These are phyloP conservation scores for Breviolum minutum DNA, from an alignment of 73 alveolate genomes.

Conservation along the genomic window DNA sequence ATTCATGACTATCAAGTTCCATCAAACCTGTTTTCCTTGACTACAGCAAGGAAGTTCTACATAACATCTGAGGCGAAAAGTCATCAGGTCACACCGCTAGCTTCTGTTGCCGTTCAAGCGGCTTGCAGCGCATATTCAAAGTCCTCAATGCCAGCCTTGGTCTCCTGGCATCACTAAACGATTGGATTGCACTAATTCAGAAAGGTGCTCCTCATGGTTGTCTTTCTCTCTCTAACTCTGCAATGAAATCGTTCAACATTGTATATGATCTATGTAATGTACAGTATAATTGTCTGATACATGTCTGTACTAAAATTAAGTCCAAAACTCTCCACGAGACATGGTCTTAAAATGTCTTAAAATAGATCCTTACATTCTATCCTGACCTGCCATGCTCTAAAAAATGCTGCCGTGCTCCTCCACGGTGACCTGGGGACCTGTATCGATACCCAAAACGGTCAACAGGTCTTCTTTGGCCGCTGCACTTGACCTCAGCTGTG, in stretches of 20 bases:
- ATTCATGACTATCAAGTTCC: not conserved
- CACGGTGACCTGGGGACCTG: slow-evolving; percentile 51
- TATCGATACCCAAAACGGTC: slow-evolving; percentile 33
- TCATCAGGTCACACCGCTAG: no score
- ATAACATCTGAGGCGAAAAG: no score
- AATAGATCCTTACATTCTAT: no score
- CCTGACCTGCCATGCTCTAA: no score
- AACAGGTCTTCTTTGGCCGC: slow-evolving; percentile 25
- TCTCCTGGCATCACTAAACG: slow-evolving; percentile 12
- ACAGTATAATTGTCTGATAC: not conserved
- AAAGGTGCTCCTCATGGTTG: not conserved
- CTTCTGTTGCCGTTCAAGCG: not conserved
- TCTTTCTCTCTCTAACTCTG: not conserved
- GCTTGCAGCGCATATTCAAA: slow-evolving; percentile 87
- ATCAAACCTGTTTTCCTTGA: no score
- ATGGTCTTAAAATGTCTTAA: no score
- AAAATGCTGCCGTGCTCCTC: not conserved
- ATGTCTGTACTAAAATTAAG: not conserved
- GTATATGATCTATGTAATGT: no score
- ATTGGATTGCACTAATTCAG: no score
- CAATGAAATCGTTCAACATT: not conserved
- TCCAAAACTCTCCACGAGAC: not conserved
- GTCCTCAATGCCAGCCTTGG: slow-evolving; percentile 89
- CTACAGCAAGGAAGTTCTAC: no score
- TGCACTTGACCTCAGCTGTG: not conserved